phyloP scores from a whole-genome alignment of 306 rosid species.

The Glycine latifolia region DNA sequence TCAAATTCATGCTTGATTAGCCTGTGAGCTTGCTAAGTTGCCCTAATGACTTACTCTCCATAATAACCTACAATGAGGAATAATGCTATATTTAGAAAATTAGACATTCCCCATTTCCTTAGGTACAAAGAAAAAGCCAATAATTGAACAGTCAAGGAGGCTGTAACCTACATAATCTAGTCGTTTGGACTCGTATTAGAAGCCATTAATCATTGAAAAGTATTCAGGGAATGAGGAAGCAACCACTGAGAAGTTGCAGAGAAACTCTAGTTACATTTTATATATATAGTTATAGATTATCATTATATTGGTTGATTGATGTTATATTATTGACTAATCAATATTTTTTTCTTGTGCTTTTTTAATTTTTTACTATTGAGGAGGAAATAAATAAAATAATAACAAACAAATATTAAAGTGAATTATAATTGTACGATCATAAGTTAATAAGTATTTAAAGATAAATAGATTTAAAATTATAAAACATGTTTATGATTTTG shows the following conservation, averaged over 20 bases:
- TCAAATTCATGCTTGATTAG: not conserved
- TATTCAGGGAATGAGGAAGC: conserved; percentile 13
- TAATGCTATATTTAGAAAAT: not conserved
- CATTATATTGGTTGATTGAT: not conserved
- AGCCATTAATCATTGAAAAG: conserved; percentile 3
- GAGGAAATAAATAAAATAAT: too few relatives aligned
- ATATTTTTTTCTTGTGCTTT: too few relatives aligned
- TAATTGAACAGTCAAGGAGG: not conserved
- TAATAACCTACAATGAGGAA: not conserved
- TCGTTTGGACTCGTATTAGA: not conserved
- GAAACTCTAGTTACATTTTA: conserved; percentile 7
- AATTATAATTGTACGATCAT: too few relatives aligned
- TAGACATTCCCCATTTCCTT: not conserved
- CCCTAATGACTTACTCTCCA: not conserved
- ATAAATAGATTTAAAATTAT: too few relatives aligned
- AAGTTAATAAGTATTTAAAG: too few relatives aligned
- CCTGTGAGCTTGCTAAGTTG: not conserved
- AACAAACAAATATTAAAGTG: too few relatives aligned
- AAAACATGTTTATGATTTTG: too few relatives aligned
- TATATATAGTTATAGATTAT: too few relatives aligned
- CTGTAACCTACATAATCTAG: too few relatives aligned
- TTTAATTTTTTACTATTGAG: not conserved
- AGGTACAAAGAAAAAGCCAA: not conserved
- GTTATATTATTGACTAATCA: not conserved
- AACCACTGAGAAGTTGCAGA: conserved; percentile 4